Conservation (phyloP, 768 basidiomycete genomes). For the Tylopilus balloui region DNA sequence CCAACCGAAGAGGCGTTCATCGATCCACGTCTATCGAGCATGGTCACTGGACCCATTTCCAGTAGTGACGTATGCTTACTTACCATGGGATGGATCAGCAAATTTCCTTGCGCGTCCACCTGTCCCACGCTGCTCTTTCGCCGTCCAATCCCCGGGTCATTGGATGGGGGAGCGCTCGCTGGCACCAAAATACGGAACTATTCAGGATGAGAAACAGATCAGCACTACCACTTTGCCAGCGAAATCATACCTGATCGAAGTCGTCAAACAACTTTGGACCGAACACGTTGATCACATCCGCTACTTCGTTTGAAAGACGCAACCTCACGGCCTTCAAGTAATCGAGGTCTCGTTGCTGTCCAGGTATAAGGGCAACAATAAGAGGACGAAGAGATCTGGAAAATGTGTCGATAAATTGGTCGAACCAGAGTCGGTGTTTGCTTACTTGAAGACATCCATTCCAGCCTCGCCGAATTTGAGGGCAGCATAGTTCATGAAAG, state of each 20-base stretch:
- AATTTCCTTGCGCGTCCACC: constrained; percentile 80
- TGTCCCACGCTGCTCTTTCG: constrained; percentile 77
- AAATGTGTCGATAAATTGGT: constrained; percentile 7
- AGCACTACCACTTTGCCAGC: background rate
- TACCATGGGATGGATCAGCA: constrained; percentile 84
- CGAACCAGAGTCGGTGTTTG: constrained; percentile 6
- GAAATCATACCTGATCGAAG: constrained; percentile 64
- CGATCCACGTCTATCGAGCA: constrained; percentile 69
- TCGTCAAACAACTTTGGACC: constrained; percentile 85
- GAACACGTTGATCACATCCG: constrained; percentile 79
- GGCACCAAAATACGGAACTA: constrained; percentile 80
- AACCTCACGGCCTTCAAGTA: constrained; percentile 70
- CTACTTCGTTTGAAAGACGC: constrained; percentile 78
- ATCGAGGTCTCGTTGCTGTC: constrained; percentile 77
- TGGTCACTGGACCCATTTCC: background rate
- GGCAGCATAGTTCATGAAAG: constrained; percentile 88
- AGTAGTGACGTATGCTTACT: constrained; percentile 28
- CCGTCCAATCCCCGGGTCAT: constrained; percentile 69
- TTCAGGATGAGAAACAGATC: constrained; percentile 2
- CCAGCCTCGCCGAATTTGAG: constrained; percentile 98
- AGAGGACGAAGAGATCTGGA: constrained; percentile 84
- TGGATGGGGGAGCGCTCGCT: constrained; percentile 77
- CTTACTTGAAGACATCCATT: constrained; percentile 93
- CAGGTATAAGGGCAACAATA: constrained; percentile 81
- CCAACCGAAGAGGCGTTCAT: constrained; percentile 94